Evolutionary conservation across 768 basidiomycete genomes (phyloP).

Genomic region (Termitomyces titanicus): DNA sequence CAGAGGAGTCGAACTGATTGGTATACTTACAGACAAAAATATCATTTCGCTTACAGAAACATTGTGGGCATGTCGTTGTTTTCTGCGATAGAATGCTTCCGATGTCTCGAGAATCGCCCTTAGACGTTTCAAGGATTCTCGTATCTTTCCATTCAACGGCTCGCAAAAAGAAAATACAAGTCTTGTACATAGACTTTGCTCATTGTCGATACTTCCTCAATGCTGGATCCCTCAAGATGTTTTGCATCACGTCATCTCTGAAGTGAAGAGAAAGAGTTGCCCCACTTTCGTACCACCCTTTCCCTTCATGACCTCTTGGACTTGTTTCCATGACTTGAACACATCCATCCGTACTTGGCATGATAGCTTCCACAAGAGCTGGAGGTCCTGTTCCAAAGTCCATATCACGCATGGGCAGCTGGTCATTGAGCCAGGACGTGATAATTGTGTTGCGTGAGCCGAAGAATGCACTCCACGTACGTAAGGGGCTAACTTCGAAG

Average conservation of each 20-base stretch:
- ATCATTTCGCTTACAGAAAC: background rate
- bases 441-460: slow-evolving; percentile 28
- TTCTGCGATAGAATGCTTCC: background rate
- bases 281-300: slow-evolving; percentile 20
- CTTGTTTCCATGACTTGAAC: slow-evolving; percentile 27
- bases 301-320: background rate
- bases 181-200: background rate
- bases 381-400: slow-evolving; percentile 29
- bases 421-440: slow-evolving; percentile 28
- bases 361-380: slow-evolving; percentile 25
- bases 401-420: slow-evolving; percentile 26
- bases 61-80: background rate
- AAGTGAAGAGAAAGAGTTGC: slow-evolving; percentile 23
- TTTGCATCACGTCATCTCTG: slow-evolving; percentile 18
- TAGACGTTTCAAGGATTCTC: background rate
- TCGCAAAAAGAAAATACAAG: background rate
- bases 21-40: background rate
- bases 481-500: slow-evolving; percentile 24
- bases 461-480: slow-evolving; percentile 32
- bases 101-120: background rate
- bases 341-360: slow-evolving; percentile 31
- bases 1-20: slow-evolving; percentile 16
- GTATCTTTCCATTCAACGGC: background rate
- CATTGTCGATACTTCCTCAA: slow-evolving; percentile 16
- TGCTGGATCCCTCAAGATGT: slow-evolving; percentile 20